Percentiles rank a stretch among this genome's conserved stretches.
Evolutionary conservation across 768 basidiomycete genomes (phyloP).

Genomic region (Rhodotorula sphaerocarpa): DNA sequence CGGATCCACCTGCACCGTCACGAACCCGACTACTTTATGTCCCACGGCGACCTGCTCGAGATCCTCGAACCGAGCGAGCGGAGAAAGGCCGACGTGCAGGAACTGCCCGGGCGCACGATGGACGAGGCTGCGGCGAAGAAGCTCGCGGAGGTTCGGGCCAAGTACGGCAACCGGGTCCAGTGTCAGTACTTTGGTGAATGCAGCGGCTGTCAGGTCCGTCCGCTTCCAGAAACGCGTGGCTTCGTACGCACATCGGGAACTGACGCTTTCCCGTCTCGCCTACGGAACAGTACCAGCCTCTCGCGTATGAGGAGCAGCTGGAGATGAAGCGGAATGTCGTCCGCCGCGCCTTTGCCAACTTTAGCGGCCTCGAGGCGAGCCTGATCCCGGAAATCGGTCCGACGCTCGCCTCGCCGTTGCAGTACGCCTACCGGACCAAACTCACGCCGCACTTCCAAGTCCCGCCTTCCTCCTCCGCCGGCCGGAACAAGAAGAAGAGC

Average conservation of each 20-base stretch:
- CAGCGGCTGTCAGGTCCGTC: slow-evolving; percentile 71
- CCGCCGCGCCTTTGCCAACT: slow-evolving; percentile 70
- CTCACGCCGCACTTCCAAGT: slow-evolving; percentile 93
- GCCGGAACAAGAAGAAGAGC: slow-evolving; percentile 24
- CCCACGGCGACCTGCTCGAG: slow-evolving; percentile 64
- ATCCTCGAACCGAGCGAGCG: slow-evolving; percentile 50
- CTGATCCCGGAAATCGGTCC: slow-evolving; percentile 59
- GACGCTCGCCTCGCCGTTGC: slow-evolving; percentile 77
- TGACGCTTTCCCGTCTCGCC: too few species aligned
- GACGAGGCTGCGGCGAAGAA: slow-evolving; percentile 39
- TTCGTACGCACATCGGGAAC: background rate
- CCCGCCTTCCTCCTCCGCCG: slow-evolving; percentile 49
- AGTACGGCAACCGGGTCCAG: slow-evolving; percentile 50
- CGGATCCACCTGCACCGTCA: slow-evolving; percentile 64
- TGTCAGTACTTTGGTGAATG: slow-evolving; percentile 86
- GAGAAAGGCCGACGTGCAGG: slow-evolving; percentile 34
- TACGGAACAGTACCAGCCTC: slow-evolving; percentile 52
- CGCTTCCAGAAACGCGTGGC: background rate
- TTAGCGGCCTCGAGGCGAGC: slow-evolving; percentile 54
- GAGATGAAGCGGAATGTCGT: slow-evolving; percentile 78
- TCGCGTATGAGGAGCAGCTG: slow-evolving; percentile 78
- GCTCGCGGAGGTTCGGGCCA: slow-evolving; percentile 52
- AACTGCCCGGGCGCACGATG: slow-evolving; percentile 35
- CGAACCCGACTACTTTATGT: slow-evolving; percentile 55
- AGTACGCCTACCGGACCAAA: slow-evolving; percentile 91